These are phyloP conservation scores for Colletotrichum sp. DNA, from an alignment of 2,329 filamentous ascomycete genomes.

Conservation along the genomic window DNA sequence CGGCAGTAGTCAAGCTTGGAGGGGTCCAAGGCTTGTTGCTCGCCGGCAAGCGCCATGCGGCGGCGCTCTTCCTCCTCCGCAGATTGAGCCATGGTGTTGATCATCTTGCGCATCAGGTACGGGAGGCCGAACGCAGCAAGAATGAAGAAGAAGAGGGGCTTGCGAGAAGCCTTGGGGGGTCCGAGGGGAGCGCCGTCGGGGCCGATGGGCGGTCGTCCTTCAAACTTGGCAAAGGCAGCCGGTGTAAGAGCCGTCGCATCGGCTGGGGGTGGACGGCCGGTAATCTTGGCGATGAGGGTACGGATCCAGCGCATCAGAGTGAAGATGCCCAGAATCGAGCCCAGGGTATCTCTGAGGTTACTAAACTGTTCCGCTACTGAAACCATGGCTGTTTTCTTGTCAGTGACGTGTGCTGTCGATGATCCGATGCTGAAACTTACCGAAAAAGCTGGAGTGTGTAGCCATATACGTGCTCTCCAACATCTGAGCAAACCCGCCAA, in stretches of 20 bases:
- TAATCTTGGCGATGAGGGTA: conserved; percentile 89
- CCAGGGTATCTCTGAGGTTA: conserved; percentile 89
- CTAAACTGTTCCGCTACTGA: conserved; percentile 97
- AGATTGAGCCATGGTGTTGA: conserved; percentile 80
- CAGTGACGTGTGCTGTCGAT: neutral
- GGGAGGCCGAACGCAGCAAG: conserved; percentile 93
- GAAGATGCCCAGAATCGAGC: conserved; percentile 93
- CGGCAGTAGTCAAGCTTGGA: conserved; percentile 96
- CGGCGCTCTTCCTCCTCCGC: conserved; percentile 83
- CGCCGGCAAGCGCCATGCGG: conserved; percentile 47
- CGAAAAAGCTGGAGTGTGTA: conserved; percentile 97
- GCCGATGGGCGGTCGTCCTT: conserved; percentile 65
- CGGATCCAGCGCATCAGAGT: conserved; percentile 94
- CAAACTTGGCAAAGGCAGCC: conserved; percentile 88
- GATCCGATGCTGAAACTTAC: conserved; percentile 56
- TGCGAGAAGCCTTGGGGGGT: conserved; percentile 81
- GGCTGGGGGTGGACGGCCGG: conserved; percentile 87
- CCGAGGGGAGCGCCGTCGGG: conserved; percentile 67
- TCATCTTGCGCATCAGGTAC: conserved; percentile 96
- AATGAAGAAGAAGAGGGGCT: conserved; percentile 95
- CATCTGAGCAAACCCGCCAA: conserved; percentile 98
- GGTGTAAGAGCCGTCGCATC: conserved; percentile 88
- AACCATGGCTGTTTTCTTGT: conserved; percentile 77
- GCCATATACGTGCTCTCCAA: conserved; percentile 99
- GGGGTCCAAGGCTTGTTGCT: conserved; percentile 74